Evolutionary conservation across 805 yeast species (phyloP).

Genomic region (Candida ulmi): DNA sequence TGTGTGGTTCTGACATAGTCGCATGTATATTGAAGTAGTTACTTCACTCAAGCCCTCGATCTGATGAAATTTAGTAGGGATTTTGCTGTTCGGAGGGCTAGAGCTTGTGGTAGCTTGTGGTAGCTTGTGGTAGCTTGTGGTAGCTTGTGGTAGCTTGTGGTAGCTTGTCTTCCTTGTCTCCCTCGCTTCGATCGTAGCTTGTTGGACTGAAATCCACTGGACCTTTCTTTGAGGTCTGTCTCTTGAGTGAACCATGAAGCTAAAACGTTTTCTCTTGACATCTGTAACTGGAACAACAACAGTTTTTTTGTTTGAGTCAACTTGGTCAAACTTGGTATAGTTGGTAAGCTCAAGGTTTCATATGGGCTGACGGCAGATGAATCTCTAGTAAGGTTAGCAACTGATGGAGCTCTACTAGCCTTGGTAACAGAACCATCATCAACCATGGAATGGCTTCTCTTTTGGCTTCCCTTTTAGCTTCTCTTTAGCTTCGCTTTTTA

Average conservation of each 20-base stretch:
- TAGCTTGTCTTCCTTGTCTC: slow-evolving; percentile 4
- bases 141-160: slow-evolving; percentile 2
- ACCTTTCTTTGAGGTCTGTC: not conserved
- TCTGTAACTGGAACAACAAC: not conserved
- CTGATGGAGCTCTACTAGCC: slow-evolving; percentile 7
- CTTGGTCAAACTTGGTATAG: slow-evolving; percentile 2
- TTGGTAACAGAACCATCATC: slow-evolving; percentile 6
- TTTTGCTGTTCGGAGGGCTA: too few relatives aligned
- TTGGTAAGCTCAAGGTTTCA: not conserved
- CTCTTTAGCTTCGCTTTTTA: too few relatives aligned
- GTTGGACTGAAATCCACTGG: not conserved
- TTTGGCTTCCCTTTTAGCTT: too few relatives aligned
- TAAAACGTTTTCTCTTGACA: slow-evolving; percentile 1
- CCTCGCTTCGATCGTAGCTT: slow-evolving; percentile 1
- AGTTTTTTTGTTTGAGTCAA: not conserved
- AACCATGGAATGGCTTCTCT: slow-evolving; percentile 1
- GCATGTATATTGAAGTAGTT: too few relatives aligned
- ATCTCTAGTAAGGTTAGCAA: too few relatives aligned
- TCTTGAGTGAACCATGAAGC: slow-evolving; percentile 4
- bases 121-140: too few relatives aligned
- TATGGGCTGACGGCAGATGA: slow-evolving; percentile 4
- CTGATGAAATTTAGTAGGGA: too few relatives aligned
- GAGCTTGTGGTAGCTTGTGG: too few relatives aligned
- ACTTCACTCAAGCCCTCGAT: too few relatives aligned
- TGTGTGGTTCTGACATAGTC: too few relatives aligned